A percentile compares a stretch with the other conserved stretches of the same genome.
These are phyloP conservation scores for Fusarium coicis DNA, from an alignment of 2,329 filamentous ascomycete genomes.

Conservation along the genomic window DNA sequence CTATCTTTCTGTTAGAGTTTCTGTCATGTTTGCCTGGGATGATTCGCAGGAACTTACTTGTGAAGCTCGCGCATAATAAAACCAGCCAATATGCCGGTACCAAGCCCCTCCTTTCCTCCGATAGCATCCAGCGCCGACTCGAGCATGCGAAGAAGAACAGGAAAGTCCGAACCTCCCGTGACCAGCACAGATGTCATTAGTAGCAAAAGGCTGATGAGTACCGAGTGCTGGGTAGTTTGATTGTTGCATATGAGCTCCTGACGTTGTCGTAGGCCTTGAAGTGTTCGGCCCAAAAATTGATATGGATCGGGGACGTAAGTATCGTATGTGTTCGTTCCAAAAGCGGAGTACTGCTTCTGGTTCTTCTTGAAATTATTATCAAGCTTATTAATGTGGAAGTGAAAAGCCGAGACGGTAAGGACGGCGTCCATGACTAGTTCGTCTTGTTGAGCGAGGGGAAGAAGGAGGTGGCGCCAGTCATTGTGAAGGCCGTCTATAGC, in stretches of 20 bases:
- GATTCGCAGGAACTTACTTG: constrained; percentile 28
- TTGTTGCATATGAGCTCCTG: constrained; percentile 26
- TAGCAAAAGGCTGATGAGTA: constrained; percentile 38
- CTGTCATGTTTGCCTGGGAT: too few species aligned
- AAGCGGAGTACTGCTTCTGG: neutral
- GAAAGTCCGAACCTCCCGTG: constrained; percentile 43
- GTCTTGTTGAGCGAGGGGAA: constrained; percentile 35
- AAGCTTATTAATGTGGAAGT: constrained; percentile 26
- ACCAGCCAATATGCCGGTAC: constrained; percentile 24
- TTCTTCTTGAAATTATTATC: neutral
- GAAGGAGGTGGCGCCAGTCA: constrained; percentile 40
- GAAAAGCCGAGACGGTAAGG: constrained; percentile 31
- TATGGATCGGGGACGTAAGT: constrained; percentile 21
- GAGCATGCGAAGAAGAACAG: constrained; percentile 39
- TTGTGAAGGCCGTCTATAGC: constrained; percentile 42
- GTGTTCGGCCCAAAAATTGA: constrained; percentile 23
- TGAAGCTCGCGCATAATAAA: constrained; percentile 43
- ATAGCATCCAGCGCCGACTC: constrained; percentile 43
- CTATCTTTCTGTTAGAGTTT: neutral
- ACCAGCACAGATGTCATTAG: constrained; percentile 42
- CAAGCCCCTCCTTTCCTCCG: constrained; percentile 35
- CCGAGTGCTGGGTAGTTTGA: constrained; percentile 26
- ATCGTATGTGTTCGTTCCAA: neutral
- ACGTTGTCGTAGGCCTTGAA: constrained; percentile 28
- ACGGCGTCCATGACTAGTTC: constrained; percentile 38